Evolutionary conservation across 306 rosid genomes (phyloP).

Genomic region (Ormosia emarginata): DNA sequence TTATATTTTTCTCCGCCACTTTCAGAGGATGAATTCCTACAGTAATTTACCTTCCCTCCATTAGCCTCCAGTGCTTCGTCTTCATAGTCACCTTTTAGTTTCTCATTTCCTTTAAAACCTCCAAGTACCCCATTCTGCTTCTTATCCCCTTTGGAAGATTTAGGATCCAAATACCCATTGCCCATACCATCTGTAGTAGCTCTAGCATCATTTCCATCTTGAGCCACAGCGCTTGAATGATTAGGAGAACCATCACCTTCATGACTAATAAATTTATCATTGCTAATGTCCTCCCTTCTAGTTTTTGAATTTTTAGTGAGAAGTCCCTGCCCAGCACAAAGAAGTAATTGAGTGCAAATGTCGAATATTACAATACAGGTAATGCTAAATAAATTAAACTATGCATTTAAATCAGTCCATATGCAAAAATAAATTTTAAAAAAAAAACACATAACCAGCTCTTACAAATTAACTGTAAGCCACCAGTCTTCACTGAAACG

Average conservation of each 20-base stretch:
- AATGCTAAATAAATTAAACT: neutral
- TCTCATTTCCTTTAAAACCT: constrained; percentile 39
- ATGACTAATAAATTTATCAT: constrained; percentile 22
- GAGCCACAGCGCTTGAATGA: constrained; percentile 26
- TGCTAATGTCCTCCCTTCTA: constrained; percentile 4
- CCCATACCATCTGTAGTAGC: constrained; percentile 25
- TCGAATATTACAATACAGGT: neutral
- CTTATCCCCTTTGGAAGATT: constrained; percentile 41
- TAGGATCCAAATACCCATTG: constrained; percentile 42
- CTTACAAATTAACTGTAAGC: constrained; percentile 98
- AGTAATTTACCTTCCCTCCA: constrained; percentile 27
- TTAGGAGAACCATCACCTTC: constrained; percentile 35
- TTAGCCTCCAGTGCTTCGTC: constrained; percentile 33
- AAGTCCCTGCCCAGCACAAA: constrained; percentile 30
- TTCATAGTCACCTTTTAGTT: constrained; percentile 31
- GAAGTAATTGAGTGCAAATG: constrained; percentile 28
- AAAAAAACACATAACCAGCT: constrained; percentile 68
- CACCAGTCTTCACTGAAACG: constrained; percentile 93
- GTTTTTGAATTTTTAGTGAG: constrained; percentile 20
- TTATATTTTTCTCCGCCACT: constrained; percentile 47
- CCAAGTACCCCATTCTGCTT: constrained; percentile 25
- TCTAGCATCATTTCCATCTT: constrained; percentile 25
- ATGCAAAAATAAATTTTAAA: constrained; percentile 30
- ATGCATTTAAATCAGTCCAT: constrained; percentile 19
- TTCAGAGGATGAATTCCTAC: constrained; percentile 37